These are phyloP conservation scores for Candida sphagnicola DNA, from an alignment of 805 yeast genomes.

Conservation along the genomic window DNA sequence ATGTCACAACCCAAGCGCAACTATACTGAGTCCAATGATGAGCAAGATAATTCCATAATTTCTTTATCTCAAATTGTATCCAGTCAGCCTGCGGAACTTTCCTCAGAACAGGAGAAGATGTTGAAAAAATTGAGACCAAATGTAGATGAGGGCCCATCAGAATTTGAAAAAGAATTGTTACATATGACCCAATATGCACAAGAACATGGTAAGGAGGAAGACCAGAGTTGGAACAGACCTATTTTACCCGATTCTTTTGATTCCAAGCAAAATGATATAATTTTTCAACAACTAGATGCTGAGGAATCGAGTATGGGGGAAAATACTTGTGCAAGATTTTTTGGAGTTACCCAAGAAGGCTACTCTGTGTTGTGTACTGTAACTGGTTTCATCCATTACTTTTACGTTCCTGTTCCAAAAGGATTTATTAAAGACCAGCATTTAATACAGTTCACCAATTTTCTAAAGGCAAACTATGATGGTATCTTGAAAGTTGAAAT, in stretches of 20 bases:
- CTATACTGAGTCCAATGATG: neutral
- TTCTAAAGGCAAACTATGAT: conserved; percentile 45
- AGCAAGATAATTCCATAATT: neutral
- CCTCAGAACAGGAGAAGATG: conserved; percentile 21
- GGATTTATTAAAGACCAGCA: conserved; percentile 61
- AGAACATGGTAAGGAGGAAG: conserved; percentile 27
- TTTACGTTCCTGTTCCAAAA: conserved; percentile 87
- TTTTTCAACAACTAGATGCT: conserved; percentile 91
- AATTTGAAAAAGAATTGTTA: conserved; percentile 37
- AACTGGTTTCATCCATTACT: conserved; percentile 82
- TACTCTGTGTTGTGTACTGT: conserved; percentile 87
- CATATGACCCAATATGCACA: conserved; percentile 29
- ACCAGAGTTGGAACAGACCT: conserved; percentile 53
- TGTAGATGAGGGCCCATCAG: conserved; percentile 34
- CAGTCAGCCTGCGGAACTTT: neutral
- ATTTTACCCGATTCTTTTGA: conserved; percentile 47
- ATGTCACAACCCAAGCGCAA: conserved; percentile 2
- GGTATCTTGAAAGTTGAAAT: conserved; percentile 68
- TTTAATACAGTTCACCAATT: conserved; percentile 40
- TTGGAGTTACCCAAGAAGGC: conserved; percentile 89
- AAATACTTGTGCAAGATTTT: conserved; percentile 69
- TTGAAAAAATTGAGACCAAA: conserved; percentile 33
- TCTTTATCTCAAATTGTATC: neutral
- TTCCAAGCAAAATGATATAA: conserved; percentile 48
- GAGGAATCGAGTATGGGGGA: conserved; percentile 70